Conservation (phyloP, 495 filamentous ascomycete species). For the Podospora pseudopauciseta region DNA sequence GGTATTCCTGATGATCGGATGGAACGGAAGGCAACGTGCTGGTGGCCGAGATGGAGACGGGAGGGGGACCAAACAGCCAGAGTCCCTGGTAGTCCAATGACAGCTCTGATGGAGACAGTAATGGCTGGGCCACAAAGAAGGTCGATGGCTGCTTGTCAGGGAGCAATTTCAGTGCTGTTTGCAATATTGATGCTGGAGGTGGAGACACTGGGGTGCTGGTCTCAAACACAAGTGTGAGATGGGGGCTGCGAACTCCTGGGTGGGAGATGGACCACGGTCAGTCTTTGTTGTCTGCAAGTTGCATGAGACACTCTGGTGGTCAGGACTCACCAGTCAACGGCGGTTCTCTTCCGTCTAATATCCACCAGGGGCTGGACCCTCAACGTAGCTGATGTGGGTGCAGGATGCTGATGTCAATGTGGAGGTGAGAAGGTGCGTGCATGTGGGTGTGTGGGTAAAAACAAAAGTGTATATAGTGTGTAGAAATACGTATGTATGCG, state of each 20-base stretch:
- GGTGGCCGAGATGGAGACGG: conserved; percentile 19
- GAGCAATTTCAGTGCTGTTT: conserved; percentile 19
- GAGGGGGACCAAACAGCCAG: conserved; percentile 20
- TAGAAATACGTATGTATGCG: conserved; percentile 10
- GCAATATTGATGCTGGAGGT: conserved; percentile 13
- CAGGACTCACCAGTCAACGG: conserved; percentile 14
- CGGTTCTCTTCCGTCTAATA: conserved; percentile 1
- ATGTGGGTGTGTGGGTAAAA: conserved; percentile 3
- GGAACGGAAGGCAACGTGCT: conserved; percentile 21
- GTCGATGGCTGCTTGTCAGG: conserved; percentile 16
- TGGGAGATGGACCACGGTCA: conserved; percentile 16
- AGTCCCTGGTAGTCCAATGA: conserved; percentile 8
- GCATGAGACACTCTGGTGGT: conserved; percentile 24
- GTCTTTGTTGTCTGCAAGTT: conserved; percentile 28
- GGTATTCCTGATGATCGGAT: background rate
- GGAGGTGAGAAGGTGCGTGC: background rate
- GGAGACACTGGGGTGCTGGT: conserved; percentile 22
- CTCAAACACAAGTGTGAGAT: conserved; percentile 21
- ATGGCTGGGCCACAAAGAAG: conserved; percentile 27
- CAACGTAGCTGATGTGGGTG: background rate
- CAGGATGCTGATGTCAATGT: conserved; percentile 3
- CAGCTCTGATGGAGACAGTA: background rate
- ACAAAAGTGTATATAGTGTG: background rate
- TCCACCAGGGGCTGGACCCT: conserved; percentile 9
- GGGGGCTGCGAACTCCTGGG: background rate